Conservation (phyloP, 106 monocot species). For the Cymbidium sinense region DNA sequence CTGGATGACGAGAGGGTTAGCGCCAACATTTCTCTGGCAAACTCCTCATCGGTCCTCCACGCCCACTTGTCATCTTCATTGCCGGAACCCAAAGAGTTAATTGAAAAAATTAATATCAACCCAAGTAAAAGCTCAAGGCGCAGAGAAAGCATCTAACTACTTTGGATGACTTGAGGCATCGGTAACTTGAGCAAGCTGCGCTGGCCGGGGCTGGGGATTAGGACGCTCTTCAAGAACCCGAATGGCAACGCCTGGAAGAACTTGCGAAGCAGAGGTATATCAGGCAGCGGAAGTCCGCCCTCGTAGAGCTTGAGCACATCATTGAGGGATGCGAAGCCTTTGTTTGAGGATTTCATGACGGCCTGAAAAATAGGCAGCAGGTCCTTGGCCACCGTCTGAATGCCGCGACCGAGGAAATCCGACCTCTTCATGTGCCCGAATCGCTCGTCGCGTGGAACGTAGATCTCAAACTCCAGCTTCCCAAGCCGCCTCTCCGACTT, state of each 20-base stretch:
- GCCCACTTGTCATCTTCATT: slow-evolving; percentile 28
- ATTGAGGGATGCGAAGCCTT: slow-evolving; percentile 62
- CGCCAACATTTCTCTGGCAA: slow-evolving; percentile 60
- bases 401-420: slow-evolving; percentile 52
- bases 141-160: background rate
- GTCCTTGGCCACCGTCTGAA: slow-evolving; percentile 39
- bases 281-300: slow-evolving; percentile 31
- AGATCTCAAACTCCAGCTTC: slow-evolving; percentile 40
- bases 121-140: background rate
- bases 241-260: slow-evolving; percentile 9
- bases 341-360: slow-evolving; percentile 30
- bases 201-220: background rate
- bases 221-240: background rate
- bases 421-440: slow-evolving; percentile 77
- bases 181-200: slow-evolving; percentile 15
- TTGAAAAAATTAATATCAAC: background rate
- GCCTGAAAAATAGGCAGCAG: slow-evolving; percentile 38
- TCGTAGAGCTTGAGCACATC: slow-evolving; percentile 60
- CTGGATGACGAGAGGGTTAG: slow-evolving; percentile 49
- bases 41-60: slow-evolving; percentile 69
- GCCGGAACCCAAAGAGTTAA: background rate
- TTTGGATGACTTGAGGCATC: slow-evolving; percentile 13
- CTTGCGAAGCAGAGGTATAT: slow-evolving; percentile 18
- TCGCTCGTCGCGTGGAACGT: slow-evolving; percentile 77
- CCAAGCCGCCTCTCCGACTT: slow-evolving; percentile 46